Evolutionary conservation across 768 basidiomycete genomes (phyloP).

Genomic region (Kwoniella heveanensis): DNA sequence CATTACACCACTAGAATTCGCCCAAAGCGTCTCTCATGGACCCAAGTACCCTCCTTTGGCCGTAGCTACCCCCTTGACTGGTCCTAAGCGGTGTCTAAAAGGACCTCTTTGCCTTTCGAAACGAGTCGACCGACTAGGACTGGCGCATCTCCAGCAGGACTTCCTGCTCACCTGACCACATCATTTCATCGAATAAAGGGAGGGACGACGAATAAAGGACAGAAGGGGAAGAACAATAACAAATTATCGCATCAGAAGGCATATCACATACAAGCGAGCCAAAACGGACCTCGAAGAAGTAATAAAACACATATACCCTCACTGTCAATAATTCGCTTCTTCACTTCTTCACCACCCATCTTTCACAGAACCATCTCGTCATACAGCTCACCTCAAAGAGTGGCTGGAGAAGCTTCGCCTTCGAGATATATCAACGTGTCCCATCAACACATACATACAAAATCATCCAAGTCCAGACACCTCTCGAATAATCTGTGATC

Average conservation of each 20-base stretch:
- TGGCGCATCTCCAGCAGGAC: too few relatives aligned
- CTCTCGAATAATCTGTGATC: not conserved
- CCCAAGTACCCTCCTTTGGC: not conserved
- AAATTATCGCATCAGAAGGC: too few relatives aligned
- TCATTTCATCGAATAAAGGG: too few relatives aligned
- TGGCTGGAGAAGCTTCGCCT: too few relatives aligned
- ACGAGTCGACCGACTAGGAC: too few relatives aligned
- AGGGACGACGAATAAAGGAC: too few relatives aligned
- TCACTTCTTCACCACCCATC: not conserved
- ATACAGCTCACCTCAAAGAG: too few relatives aligned
- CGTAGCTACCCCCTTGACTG: not conserved
- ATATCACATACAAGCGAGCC: not conserved
- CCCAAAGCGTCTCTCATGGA: not conserved
- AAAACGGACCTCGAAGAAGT: conserved; percentile 11
- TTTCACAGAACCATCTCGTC: too few relatives aligned
- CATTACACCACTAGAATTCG: not conserved
- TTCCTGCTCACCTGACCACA: too few relatives aligned
- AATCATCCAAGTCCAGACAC: not conserved
- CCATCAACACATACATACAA: not conserved
- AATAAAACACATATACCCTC: conserved; percentile 3
- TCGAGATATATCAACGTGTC: not conserved
- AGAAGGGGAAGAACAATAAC: too few relatives aligned
- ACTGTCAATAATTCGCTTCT: conserved; percentile 1
- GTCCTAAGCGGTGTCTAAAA: too few relatives aligned
- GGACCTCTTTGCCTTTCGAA: too few relatives aligned